A percentile compares a stretch with the other conserved stretches of the same genome.
Evolutionary conservation across 2,329 filamentous ascomycete species (phyloP).

Genomic region (Septoria petroselini): DNA sequence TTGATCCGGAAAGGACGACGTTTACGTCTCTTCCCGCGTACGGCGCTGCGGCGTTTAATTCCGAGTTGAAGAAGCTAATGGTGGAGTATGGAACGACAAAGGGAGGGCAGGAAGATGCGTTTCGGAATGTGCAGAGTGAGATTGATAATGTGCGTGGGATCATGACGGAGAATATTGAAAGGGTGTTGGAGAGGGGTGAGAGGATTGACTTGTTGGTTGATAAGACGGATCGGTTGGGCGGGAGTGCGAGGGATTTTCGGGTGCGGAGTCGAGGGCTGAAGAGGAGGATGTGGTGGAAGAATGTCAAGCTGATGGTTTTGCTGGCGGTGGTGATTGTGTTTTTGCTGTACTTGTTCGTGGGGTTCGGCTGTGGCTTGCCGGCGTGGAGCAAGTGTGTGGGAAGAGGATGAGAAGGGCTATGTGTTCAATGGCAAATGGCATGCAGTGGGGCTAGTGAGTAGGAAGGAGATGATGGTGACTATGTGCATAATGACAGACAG

Average conservation of each 20-base stretch:
- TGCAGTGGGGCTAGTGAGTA: no score
- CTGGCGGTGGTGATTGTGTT: slow-evolving; percentile 69
- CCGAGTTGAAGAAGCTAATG: slow-evolving; percentile 71
- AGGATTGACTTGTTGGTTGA: slow-evolving; percentile 90
- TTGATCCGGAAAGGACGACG: slow-evolving; percentile 63
- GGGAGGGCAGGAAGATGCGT: slow-evolving; percentile 73
- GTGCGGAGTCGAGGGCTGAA: slow-evolving; percentile 81
- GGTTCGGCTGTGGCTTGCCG: slow-evolving; percentile 70
- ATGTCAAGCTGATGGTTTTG: slow-evolving; percentile 87
- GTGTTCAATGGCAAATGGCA: no score
- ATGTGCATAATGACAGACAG: no score
- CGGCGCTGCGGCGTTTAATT: slow-evolving; percentile 84
- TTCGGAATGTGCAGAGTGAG: slow-evolving; percentile 78
- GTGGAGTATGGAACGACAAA: slow-evolving; percentile 77
- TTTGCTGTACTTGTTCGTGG: slow-evolving; percentile 67
- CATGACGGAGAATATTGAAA: slow-evolving; percentile 94
- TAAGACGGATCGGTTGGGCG: slow-evolving; percentile 90
- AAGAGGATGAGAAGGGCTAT: slow-evolving; percentile 12
- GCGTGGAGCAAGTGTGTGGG: slow-evolving; percentile 32
- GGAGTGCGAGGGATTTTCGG: slow-evolving; percentile 84
- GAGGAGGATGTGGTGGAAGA: slow-evolving; percentile 99
- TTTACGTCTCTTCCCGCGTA: slow-evolving; percentile 81
- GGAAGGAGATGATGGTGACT: no score
- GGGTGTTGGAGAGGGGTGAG: slow-evolving; percentile 83
- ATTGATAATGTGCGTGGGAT: slow-evolving; percentile 90